Evolutionary conservation across 208 protist genomes (phyloP), one percentile per base, ranked within the genome.

Genomic region (Acanthamoeba castellanii): DNA sequence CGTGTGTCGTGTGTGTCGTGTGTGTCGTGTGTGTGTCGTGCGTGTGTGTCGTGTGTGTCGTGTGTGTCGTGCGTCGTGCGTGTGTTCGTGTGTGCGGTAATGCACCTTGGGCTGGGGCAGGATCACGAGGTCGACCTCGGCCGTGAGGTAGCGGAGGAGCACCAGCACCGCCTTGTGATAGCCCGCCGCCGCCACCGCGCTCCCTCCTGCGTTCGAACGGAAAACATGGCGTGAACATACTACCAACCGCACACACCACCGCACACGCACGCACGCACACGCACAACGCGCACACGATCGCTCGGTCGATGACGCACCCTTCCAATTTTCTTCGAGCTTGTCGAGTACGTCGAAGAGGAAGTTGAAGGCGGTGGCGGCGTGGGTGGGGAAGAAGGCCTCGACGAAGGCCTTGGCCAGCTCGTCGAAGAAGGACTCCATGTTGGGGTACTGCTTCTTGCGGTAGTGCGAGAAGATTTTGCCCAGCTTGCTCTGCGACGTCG

Each of bases 311-410:
- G n/a, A n/a, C n/a, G n/a, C n/a, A 89, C 82, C 87, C 64, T 92
- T 92, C 87, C 87, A 92, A 47, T 92, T 92, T 22, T 92, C 87
- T 22, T 92, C 87, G 37, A 92, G 87, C 55, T 76, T 94, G n/a
- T 76, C 61, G 52, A 94, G 90, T 1, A 94, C 47, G 45, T 68
- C 27, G 70, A 94, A 94, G 47, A 94, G 90, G 70, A 94, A 94
- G 72, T 55, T 42, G 45, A 94, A 84, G 68, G 70, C 37, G 32
- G 27, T 27, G 68, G 72, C 13, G 25, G 90, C 90, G 52, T 94
- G 70, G 6, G 27, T 66, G 16, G 90, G 90, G 55, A 94, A 94
- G 90, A 94, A 94, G 47, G 70, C 61, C 37, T 94, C 90, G 9
- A 27, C 27, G 13, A 94, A 84, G 50, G 90, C 64, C 34, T 59